Percentiles rank a stretch among this genome's conserved stretches.
Conservation (phyloP, 2,329 filamentous ascomycete genomes). For the Exophiala mesophila region DNA sequence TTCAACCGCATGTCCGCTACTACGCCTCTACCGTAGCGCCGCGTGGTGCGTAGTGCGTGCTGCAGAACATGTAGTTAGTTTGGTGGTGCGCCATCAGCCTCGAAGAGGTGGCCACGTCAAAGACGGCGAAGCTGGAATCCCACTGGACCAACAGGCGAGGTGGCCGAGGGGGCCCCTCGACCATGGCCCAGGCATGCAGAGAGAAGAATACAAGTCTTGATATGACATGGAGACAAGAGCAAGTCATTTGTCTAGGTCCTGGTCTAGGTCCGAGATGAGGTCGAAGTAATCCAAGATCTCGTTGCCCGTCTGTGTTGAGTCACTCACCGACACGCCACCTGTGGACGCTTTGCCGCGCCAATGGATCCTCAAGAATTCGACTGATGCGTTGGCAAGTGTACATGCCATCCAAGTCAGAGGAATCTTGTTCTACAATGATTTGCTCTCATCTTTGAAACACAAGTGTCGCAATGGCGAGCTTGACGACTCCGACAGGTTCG, state of each 20-base stretch:
- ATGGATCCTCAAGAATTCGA: conserved; percentile 17
- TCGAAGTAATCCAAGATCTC: too few species aligned
- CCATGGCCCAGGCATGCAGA: too few species aligned
- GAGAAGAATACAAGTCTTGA: too few species aligned
- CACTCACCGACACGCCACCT: conserved; percentile 20
- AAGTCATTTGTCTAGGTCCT: too few species aligned
- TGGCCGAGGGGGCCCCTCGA: too few species aligned
- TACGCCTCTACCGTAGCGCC: too few species aligned
- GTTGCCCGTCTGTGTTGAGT: too few species aligned
- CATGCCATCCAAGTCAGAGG: too few species aligned
- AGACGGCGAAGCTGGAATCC: conserved; percentile 2
- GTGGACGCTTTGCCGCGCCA: conserved; percentile 8
- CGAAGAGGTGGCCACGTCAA: conserved; percentile 21
- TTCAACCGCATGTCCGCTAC: background rate
- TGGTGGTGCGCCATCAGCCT: conserved; percentile 7
- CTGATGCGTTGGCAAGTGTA: conserved; percentile 21
- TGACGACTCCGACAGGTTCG: too few species aligned
- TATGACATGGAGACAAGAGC: too few species aligned
- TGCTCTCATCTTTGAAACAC: conserved; percentile 7
- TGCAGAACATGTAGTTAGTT: conserved; percentile 16
- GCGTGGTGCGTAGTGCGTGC: conserved; percentile 9
- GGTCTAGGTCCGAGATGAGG: background rate
- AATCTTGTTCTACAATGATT: too few species aligned
- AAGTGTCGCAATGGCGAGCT: conserved; percentile 7
- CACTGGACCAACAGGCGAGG: background rate